Percentiles rank a stretch among this genome's conserved stretches.
These are phyloP conservation scores for Seminavis robusta DNA, from an alignment of 108 stramenopile species.

Conservation along the genomic window DNA sequence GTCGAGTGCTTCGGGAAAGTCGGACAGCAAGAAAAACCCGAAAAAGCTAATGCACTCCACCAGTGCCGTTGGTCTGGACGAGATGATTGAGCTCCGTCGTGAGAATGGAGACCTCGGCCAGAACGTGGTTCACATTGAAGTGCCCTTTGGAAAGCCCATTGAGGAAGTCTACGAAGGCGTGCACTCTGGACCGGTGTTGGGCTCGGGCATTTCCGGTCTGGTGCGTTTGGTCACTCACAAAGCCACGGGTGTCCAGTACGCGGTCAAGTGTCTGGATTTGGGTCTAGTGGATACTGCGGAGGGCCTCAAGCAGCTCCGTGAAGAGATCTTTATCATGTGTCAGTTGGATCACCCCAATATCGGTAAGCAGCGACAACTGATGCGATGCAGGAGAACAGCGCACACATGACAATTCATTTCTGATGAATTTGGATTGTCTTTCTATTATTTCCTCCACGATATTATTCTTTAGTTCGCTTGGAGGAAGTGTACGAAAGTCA, in stretches of 20 bases:
- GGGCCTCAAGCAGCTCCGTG: constrained; percentile 68
- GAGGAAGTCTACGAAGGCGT: constrained; percentile 87
- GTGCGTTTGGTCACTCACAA: constrained; percentile 75
- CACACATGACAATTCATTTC: background rate
- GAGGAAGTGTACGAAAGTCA: constrained; percentile 84
- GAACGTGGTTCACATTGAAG: constrained; percentile 81
- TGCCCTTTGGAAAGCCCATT: constrained; percentile 85
- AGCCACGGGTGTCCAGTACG: constrained; percentile 68
- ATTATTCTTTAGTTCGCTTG: too few relatives aligned
- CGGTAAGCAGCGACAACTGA: too few relatives aligned
- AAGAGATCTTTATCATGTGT: constrained; percentile 89
- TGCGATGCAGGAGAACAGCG: background rate
- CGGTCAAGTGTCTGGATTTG: constrained; percentile 83
- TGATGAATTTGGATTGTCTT: background rate
- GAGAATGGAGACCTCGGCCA: constrained; percentile 34
- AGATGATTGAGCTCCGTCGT: constrained; percentile 53
- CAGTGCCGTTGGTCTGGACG: constrained; percentile 49
- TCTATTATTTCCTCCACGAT: too few relatives aligned
- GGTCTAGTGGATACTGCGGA: constrained; percentile 70
- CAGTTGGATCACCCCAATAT: constrained; percentile 91
- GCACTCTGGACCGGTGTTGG: constrained; percentile 77
- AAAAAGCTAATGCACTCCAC: constrained; percentile 37
- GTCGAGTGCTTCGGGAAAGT: too few relatives aligned
- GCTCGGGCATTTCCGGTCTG: constrained; percentile 75
- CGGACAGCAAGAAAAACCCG: constrained; percentile 8